Conservation (phyloP, 2,329 filamentous ascomycete species). For the Ophiocordyceps camponoti-saundersi region DNA sequence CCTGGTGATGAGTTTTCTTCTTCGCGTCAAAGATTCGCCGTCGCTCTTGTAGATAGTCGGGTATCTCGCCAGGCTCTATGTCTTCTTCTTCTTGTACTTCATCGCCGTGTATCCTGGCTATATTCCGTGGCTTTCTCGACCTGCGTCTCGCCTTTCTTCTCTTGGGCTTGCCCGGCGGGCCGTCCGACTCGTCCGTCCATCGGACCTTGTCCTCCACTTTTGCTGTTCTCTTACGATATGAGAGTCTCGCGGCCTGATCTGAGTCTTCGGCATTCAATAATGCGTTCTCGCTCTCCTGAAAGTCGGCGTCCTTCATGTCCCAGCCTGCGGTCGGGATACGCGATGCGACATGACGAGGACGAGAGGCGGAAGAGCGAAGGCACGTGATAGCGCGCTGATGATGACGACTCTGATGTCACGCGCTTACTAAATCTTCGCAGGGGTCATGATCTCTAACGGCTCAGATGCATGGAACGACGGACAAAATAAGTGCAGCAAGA, state of each 20-base stretch:
- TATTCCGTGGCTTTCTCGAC: conserved; percentile 10
- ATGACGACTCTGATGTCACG: neutral
- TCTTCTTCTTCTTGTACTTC: conserved; percentile 22
- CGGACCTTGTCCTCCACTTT: conserved; percentile 25
- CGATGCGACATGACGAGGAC: neutral
- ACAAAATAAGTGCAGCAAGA: too few relatives aligned
- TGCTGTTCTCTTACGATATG: conserved; percentile 12
- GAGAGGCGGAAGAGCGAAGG: neutral
- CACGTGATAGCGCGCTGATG: neutral
- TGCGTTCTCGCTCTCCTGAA: conserved; percentile 9
- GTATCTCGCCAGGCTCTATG: conserved; percentile 40
- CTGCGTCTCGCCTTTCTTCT: conserved; percentile 14
- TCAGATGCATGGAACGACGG: too few relatives aligned
- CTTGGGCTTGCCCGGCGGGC: conserved; percentile 39
- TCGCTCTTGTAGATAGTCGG: conserved; percentile 57
- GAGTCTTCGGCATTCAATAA: conserved; percentile 7
- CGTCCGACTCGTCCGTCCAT: conserved; percentile 44
- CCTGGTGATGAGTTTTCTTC: conserved; percentile 41
- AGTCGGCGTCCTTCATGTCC: conserved; percentile 8
- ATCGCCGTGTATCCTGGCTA: conserved; percentile 9
- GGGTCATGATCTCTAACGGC: too few relatives aligned
- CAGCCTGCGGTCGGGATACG: neutral
- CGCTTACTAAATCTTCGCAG: neutral
- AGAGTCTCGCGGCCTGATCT: neutral
- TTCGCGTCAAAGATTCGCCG: conserved; percentile 50